Evolutionary conservation across 352 stramenopile genomes (phyloP).

Genomic region (Globisporangium takayamanum): DNA sequence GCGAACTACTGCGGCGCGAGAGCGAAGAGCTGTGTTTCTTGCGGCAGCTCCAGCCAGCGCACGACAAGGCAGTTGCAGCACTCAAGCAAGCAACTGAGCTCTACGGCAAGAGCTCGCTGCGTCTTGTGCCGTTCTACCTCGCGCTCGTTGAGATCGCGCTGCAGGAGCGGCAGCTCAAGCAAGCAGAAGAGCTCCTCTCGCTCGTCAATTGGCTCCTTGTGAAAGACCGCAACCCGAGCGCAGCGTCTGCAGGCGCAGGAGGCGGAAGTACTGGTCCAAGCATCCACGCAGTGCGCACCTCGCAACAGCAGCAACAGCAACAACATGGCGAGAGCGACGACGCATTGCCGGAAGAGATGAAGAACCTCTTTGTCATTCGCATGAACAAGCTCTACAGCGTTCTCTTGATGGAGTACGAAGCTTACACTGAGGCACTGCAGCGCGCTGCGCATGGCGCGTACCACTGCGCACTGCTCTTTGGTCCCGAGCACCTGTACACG

Average conservation of each 20-base stretch:
- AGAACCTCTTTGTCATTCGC: slow-evolving; percentile 51
- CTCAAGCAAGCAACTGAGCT: slow-evolving; percentile 39
- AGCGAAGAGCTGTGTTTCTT: slow-evolving; percentile 55
- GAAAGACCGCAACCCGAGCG: slow-evolving; percentile 33
- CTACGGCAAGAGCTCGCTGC: slow-evolving; percentile 47
- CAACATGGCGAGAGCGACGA: neutral
- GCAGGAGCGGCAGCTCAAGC: slow-evolving; percentile 49
- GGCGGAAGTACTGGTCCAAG: neutral
- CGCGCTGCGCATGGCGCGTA: slow-evolving; percentile 60
- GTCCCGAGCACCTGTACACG: slow-evolving; percentile 65
- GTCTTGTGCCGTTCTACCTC: slow-evolving; percentile 61
- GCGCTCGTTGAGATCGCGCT: slow-evolving; percentile 58
- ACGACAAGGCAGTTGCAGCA: slow-evolving; percentile 33
- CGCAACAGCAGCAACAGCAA: slow-evolving; percentile 4
- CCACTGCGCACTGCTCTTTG: slow-evolving; percentile 63
- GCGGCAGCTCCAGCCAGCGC: slow-evolving; percentile 33
- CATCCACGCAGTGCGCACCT: slow-evolving; percentile 6
- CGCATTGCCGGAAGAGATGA: slow-evolving; percentile 42
- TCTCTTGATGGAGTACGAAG: slow-evolving; percentile 45
- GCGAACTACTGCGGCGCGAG: slow-evolving; percentile 47
- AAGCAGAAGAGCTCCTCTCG: slow-evolving; percentile 56
- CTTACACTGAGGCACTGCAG: slow-evolving; percentile 46
- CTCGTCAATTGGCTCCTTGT: slow-evolving; percentile 71
- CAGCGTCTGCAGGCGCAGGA: neutral
- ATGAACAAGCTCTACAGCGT: slow-evolving; percentile 75